Conservation (phyloP, 352 stramenopile genomes). For the Blastocystis sp. region DNA sequence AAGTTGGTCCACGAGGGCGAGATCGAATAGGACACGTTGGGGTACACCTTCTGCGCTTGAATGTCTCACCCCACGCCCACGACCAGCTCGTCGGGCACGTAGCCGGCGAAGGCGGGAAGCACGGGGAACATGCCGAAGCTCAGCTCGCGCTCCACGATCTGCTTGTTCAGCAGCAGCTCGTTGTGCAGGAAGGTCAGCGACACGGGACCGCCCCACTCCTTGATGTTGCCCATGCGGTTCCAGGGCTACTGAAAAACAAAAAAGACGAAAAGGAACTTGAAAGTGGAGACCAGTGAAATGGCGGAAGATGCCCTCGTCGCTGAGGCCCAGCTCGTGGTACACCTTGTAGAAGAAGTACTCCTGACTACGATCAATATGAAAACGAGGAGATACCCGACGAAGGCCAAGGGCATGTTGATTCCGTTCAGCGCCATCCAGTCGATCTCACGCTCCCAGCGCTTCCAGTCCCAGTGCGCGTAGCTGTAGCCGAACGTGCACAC, state of each 20-base stretch:
- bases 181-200: slow-evolving; percentile 75
- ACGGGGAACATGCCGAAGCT: slow-evolving; percentile 83
- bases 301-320: slow-evolving; percentile 77
- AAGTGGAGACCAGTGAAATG: slow-evolving; percentile 84
- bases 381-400: slow-evolving; percentile 77
- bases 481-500: slow-evolving; percentile 86
- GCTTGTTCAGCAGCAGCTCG: slow-evolving; percentile 75
- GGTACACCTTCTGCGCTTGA: slow-evolving; percentile 28
- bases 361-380: neutral
- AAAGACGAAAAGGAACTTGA: slow-evolving; percentile 75
- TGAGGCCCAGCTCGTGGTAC: slow-evolving; percentile 81
- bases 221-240: slow-evolving; percentile 81
- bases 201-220: slow-evolving; percentile 73
- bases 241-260: slow-evolving; percentile 20
- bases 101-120: slow-evolving; percentile 81
- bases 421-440: slow-evolving; percentile 88
- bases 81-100: slow-evolving; percentile 80
- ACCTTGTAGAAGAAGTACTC: slow-evolving; percentile 83
- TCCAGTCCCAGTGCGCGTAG: slow-evolving; percentile 82
- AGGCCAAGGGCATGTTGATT: slow-evolving; percentile 85
- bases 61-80: neutral
- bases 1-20: slow-evolving; percentile 27
- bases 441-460: slow-evolving; percentile 83
- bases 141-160: slow-evolving; percentile 79
- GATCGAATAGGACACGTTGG: slow-evolving; percentile 4